phyloP scores from a whole-genome alignment of 768 basidiomycete species.

The Lepiota brunneoincarnata region DNA sequence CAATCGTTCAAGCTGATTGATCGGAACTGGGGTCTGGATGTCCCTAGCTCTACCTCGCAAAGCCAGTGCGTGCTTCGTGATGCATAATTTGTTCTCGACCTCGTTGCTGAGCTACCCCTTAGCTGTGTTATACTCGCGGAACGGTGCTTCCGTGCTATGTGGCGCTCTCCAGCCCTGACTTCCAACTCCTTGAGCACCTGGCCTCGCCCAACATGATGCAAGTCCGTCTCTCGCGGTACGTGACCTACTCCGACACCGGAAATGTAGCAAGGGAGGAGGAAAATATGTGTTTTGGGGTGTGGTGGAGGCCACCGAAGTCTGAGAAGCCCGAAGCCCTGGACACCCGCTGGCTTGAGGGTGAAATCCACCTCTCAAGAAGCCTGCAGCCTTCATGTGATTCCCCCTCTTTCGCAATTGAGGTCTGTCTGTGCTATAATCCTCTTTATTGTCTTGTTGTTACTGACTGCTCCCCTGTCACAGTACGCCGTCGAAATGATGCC shows the following conservation, averaged over 20 bases:
- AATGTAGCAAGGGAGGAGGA: conserved; percentile 2
- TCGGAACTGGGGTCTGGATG: neutral
- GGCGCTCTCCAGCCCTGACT: conserved; percentile 10
- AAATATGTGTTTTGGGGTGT: conserved; percentile 7
- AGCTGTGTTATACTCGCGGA: conserved; percentile 22
- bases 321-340: conserved; percentile 3
- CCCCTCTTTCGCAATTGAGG: conserved; percentile 13
- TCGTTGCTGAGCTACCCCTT: no score
- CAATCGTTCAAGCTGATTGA: neutral
- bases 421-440: conserved; percentile 5
- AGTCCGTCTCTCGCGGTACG: neutral
- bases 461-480: neutral
- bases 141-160: conserved; percentile 21
- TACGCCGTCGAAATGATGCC: conserved; percentile 15
- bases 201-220: neutral
- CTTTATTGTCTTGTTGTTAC: neutral
- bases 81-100: neutral
- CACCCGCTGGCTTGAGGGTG: conserved; percentile 16
- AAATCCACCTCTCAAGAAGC: conserved; percentile 17
- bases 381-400: conserved; percentile 13
- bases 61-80: conserved; percentile 15
- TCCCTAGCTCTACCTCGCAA: conserved; percentile 20
- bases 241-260: neutral
- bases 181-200: conserved; percentile 7
- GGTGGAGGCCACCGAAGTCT: conserved; percentile 14